These are phyloP conservation scores for Exsudoporus frostii DNA, from an alignment of 768 basidiomycete genomes.

Conservation along the genomic window DNA sequence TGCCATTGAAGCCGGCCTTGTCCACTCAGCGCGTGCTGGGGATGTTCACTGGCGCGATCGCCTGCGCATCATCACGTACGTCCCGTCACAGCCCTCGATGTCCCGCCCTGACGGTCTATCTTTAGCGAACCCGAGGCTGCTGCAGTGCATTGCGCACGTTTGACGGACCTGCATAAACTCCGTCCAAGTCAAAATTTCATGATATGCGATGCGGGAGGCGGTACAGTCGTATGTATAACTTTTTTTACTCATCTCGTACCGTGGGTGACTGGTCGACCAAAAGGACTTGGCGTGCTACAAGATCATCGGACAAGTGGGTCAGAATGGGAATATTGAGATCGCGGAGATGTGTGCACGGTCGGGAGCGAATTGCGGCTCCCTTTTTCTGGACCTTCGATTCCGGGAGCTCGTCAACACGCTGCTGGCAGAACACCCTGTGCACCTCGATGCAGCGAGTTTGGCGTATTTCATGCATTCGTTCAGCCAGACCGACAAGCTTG, in stretches of 20 bases:
- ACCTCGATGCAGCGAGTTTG: constrained; percentile 76
- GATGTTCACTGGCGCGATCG: constrained; percentile 79
- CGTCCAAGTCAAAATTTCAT: constrained; percentile 82
- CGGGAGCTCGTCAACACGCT: constrained; percentile 75
- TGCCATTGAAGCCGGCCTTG: constrained; percentile 77
- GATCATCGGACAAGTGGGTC: constrained; percentile 76
- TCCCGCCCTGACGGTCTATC: constrained; percentile 4
- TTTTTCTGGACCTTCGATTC: constrained; percentile 87
- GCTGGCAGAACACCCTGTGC: constrained; percentile 78
- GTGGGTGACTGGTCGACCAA: constrained; percentile 9
- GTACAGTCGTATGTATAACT: constrained; percentile 57
- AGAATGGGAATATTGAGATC: constrained; percentile 80
- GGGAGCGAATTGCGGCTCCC: constrained; percentile 82
- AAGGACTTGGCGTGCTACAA: constrained; percentile 57
- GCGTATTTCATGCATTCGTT: constrained; percentile 90
- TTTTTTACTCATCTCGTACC: neutral
- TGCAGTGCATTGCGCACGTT: constrained; percentile 84
- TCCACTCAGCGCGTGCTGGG: constrained; percentile 64
- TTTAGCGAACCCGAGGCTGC: constrained; percentile 74
- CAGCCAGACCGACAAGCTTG: constrained; percentile 83
- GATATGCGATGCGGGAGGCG: constrained; percentile 90
- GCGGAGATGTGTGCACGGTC: constrained; percentile 88
- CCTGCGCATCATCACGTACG: constrained; percentile 74
- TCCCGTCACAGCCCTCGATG: neutral
- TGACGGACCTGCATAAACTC: constrained; percentile 77